Base-by-base conservation (phyloP, 2,329 filamentous ascomycete species). In the Tolypocladium ophioglossoides region DNA sequence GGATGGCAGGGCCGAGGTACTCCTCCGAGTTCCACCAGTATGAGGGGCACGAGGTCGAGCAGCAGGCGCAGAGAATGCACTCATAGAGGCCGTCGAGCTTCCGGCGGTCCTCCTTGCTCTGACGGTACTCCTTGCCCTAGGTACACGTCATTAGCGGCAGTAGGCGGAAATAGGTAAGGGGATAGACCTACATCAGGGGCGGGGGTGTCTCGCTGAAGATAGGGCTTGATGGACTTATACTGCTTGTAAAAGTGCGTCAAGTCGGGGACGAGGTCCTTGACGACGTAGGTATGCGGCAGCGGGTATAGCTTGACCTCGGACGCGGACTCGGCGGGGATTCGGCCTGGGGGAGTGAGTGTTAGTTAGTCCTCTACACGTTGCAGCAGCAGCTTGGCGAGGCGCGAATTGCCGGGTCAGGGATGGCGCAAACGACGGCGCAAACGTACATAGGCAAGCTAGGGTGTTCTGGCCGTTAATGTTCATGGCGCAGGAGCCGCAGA, bases 1-100 rank as follows among this genome's bases (percentile, higher is more conserved):
- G 87, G 57, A 99, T 89, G 62, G 94, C 94, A 56, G 94, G 94
- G 59, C 94, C 94, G 51, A 99, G 89, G 78, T 99, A 99, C 74
- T 97, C 91, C 76, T 97, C 91, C 64, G 87, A 85, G 80, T 99
- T 99, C 94, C 94, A 99, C 94, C 94, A 99, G 82, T 99, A 99
- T 20, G 91, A 96, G n/a, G 94, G 94, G 81, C 94, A 99, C 49
- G 92, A 96, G 24, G 94, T 99, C 62, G 89, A 94, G 85, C 94
- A 99, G 85, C 94, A 99, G 64, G 92, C 92, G 80, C 94, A 99
- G 56, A 99, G 86, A 74, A 99, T 97, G 78, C 94, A 99, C 77
- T 99, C 94, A 79, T 99, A 97, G 34, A 97, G 84, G 61, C 94
- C 94, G 70, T 97, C 94, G 54, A 99, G 86, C 85, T 96, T 99